Base-by-base conservation (phyloP, 2,329 filamentous ascomycete species). In the Hypomyces rosellus region DNA sequence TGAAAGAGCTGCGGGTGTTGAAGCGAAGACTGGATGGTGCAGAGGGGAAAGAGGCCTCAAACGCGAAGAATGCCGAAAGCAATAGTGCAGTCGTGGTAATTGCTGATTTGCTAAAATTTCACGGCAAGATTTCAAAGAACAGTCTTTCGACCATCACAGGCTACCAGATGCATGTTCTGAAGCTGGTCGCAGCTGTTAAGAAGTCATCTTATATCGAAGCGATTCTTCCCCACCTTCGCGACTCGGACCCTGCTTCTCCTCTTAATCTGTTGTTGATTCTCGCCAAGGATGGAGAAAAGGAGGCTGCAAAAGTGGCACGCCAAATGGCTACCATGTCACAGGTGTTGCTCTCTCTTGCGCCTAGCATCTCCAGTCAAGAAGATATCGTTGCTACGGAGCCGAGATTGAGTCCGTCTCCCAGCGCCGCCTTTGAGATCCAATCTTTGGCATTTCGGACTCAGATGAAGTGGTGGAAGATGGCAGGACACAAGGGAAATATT, bases 271-370 rank as follows among this genome's bases (percentile, higher is more conserved):
- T 89, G 1, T 59, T 76, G 7, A 65, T 70, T 7, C 70, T 75
- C 5, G 72, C 73, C 0, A 68, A 70, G 48, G 63, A 66, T 43
- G 65, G 65, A 49, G 61, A 69, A 3, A 69, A 75, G 14, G 74
- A 78, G n/a, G 63, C 70, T 11, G 68, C 71, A 7, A 89, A 87
- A 61, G 72, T 76, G 15, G 74, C 80, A 9, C 81, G 80, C 3
- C 85, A 89, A 54, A 69, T 91, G 15, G 85, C 89, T 45, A 76
- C 74, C 0, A 62, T 89, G 2, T 82, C 84, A 0, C 83, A 87
- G 56, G 74, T 75, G 3, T 69, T 90, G 0, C 69, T 90, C 1
- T 78, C 81, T 1, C 67, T 90, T 1, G 79, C 83, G 25, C 86
- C 87, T 1, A 85, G 80, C 58, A 72, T 86, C n/a, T 81, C 85